phyloP scores from a whole-genome alignment of 2,329 filamentous ascomycete species.

The Fusarium sp. region DNA sequence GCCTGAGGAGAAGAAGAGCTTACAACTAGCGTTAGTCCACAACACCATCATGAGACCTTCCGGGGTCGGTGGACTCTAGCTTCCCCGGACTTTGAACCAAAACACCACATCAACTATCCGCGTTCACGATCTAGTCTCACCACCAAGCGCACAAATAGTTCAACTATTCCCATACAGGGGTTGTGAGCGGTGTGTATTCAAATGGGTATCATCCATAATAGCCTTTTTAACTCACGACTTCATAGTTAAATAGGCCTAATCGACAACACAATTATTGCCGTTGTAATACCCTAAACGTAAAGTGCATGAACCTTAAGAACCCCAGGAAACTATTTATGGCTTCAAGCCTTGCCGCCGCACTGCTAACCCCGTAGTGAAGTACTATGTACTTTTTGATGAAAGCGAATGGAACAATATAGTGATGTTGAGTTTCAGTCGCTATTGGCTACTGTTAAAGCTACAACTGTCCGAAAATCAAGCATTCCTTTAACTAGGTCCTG shows the following conservation, averaged over 20 bases:
- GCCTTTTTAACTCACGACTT: background rate
- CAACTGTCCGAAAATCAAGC: background rate
- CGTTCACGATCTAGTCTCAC: background rate
- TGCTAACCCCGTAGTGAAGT: no score
- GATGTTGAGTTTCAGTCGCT: no score
- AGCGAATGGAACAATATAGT: background rate
- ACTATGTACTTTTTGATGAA: background rate
- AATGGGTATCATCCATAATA: background rate
- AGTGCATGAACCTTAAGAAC: no score
- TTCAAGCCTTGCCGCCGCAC: no score
- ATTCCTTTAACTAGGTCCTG: background rate
- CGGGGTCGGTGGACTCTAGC: background rate
- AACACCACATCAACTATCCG: background rate
- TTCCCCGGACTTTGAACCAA: background rate
- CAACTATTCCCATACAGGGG: background rate
- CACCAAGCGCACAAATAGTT: background rate
- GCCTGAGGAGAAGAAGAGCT: background rate
- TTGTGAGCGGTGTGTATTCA: no score
- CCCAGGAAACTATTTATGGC: no score
- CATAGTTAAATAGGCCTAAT: no score
- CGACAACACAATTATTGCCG: no score
- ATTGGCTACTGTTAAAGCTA: background rate
- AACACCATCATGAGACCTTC: conserved; percentile 14
- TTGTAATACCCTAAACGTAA: no score
- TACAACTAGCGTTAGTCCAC: background rate